These are phyloP conservation scores for Crithidia thermophila DNA, from an alignment of 208 protist genomes.

Conservation along the genomic window DNA sequence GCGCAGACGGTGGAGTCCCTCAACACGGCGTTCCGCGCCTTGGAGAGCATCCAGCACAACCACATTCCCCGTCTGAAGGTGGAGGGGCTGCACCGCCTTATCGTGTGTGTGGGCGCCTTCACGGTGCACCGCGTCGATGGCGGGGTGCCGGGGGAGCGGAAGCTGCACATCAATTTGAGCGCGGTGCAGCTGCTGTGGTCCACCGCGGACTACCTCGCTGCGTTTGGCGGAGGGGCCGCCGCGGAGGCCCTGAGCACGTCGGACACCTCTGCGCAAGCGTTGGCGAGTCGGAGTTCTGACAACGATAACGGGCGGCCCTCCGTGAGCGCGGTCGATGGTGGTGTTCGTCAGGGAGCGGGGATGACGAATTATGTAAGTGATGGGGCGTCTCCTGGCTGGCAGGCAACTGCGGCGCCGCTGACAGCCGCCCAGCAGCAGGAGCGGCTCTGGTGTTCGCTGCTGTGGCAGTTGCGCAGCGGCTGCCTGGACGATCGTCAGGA, in stretches of 20 bases:
- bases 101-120: conserved; percentile 64
- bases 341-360: neutral
- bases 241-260: neutral
- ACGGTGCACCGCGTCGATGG: conserved; percentile 37
- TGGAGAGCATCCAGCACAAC: conserved; percentile 81
- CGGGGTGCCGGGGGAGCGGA: conserved; percentile 33
- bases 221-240: conserved; percentile 12
- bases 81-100: conserved; percentile 55
- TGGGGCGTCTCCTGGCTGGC: neutral
- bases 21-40: conserved; percentile 57
- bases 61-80: conserved; percentile 61
- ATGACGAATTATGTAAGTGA: neutral
- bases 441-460: conserved; percentile 41
- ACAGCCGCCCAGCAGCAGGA: conserved; percentile 16
- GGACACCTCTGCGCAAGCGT: neutral
- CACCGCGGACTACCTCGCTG: conserved; percentile 73
- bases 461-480: conserved; percentile 55
- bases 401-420: neutral
- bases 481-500: conserved; percentile 66
- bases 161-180: conserved; percentile 82
- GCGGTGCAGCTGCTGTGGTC: conserved; percentile 89
- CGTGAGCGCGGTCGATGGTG: too few species aligned
- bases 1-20: conserved; percentile 38
- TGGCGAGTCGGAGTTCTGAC: neutral
- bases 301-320: too few species aligned